Evolutionary conservation across 1,139 yeast genomes (phyloP).

Genomic region (Debaryomyces subglobosus): DNA sequence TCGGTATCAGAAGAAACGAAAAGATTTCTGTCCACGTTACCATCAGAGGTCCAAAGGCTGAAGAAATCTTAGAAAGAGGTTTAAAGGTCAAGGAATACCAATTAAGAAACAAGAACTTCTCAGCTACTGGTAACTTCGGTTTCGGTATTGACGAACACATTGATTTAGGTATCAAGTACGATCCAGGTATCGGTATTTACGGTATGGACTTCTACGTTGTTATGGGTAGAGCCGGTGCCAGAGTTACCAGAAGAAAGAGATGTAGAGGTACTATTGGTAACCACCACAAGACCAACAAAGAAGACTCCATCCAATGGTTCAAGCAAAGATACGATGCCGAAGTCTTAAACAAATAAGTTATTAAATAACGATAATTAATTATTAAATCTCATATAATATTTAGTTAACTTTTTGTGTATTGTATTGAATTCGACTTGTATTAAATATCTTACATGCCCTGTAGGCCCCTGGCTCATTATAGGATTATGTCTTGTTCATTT

Average conservation of each 20-base stretch:
- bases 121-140: slow-evolving; percentile 99
- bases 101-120: slow-evolving; percentile 91
- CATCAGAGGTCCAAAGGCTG: slow-evolving; percentile 99
- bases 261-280: slow-evolving; percentile 87
- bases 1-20: slow-evolving; percentile 99
- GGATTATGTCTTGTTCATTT: not conserved
- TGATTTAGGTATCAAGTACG: slow-evolving; percentile 99
- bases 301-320: slow-evolving; percentile 98
- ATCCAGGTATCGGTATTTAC: slow-evolving; percentile 99
- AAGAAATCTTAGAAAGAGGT: slow-evolving; percentile 99
- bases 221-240: slow-evolving; percentile 99
- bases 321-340: slow-evolving; percentile 99
- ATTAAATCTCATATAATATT: slow-evolving; percentile 8
- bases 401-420: slow-evolving; percentile 13
- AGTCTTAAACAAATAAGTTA: slow-evolving; percentile 77
- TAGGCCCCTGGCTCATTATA: not conserved
- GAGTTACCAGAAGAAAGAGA: slow-evolving; percentile 99
- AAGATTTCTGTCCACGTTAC: slow-evolving; percentile 99
- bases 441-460: slow-evolving; percentile 1
- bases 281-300: slow-evolving; percentile 89
- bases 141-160: slow-evolving; percentile 99
- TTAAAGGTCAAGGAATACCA: slow-evolving; percentile 99
- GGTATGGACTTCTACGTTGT: slow-evolving; percentile 99
- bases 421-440: slow-evolving; percentile 12
- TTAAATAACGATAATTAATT: slow-evolving; percentile 7